Conservation (phyloP, 345 rosid species). For the Citropsis articulata region DNA sequence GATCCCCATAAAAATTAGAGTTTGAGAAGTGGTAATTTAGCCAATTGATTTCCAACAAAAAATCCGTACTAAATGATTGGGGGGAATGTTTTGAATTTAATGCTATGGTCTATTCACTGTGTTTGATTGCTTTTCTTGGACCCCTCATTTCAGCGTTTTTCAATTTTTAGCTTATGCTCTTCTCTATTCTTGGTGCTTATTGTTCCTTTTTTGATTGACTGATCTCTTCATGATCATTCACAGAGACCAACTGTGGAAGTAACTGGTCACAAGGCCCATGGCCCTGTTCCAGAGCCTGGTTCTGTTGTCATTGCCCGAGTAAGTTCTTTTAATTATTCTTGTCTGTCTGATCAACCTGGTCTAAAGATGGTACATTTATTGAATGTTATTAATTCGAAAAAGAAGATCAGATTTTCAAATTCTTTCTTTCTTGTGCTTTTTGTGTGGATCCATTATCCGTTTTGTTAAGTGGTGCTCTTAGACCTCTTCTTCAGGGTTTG, state of each 20-base stretch:
- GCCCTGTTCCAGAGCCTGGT: slow-evolving; percentile 80
- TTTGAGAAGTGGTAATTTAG: neutral
- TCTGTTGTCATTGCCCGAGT: slow-evolving; percentile 81
- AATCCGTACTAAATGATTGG: neutral
- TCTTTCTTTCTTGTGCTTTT: neutral
- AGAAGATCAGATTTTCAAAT: neutral
- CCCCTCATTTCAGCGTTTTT: neutral
- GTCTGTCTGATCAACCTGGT: neutral
- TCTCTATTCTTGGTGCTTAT: neutral
- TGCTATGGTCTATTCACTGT: neutral
- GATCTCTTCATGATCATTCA: neutral
- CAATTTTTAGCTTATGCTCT: neutral
- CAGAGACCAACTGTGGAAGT: slow-evolving; percentile 85
- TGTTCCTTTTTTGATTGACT: neutral
- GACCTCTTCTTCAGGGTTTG: neutral
- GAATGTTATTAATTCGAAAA: neutral
- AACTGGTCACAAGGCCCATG: slow-evolving; percentile 78
- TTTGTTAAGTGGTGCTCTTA: neutral
- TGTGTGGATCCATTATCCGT: neutral
- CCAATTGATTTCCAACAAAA: neutral
- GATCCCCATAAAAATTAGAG: neutral
- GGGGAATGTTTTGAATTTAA: neutral
- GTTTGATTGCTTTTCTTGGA: neutral
- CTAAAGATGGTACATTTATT: neutral
- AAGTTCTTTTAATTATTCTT: slow-evolving; percentile 22